These are phyloP conservation scores for Canavalia ensiformis DNA, from an alignment of 306 rosid genomes.

Conservation along the genomic window DNA sequence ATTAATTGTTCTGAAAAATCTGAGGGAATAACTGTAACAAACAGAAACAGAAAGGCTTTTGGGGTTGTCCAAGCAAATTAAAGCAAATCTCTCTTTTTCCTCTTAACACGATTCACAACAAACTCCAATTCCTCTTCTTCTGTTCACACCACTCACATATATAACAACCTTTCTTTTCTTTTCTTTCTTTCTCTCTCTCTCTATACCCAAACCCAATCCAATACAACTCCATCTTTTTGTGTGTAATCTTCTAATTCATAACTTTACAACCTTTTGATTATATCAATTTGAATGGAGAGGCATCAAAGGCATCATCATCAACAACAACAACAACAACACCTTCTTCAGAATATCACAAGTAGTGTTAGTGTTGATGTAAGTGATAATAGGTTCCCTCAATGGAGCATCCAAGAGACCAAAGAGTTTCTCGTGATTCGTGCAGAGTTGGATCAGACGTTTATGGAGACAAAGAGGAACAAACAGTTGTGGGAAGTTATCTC, in stretches of 20 bases:
- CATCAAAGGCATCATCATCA: conserved; percentile 40
- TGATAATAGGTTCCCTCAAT: conserved; percentile 81
- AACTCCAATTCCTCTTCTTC: conserved; percentile 1
- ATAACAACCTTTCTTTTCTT: conserved; percentile 47
- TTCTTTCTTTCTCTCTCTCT: conserved; percentile 41
- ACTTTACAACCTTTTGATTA: too few species aligned
- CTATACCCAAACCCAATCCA: too few species aligned
- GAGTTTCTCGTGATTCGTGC: conserved; percentile 78
- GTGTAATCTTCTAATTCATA: not conserved
- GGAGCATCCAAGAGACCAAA: conserved; percentile 88
- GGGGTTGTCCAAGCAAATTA: not conserved
- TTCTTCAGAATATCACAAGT: conserved; percentile 12
- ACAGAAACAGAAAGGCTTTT: not conserved
- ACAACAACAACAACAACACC: conserved; percentile 37
- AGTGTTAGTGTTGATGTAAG: conserved; percentile 58
- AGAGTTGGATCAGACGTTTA: conserved; percentile 80
- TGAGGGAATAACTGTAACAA: conserved; percentile 4
- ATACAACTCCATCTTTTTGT: conserved; percentile 24
- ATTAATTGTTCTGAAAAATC: not conserved
- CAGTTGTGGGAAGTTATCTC: conserved; percentile 81
- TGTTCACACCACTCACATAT: conserved; percentile 58
- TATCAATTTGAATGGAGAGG: conserved; percentile 42
- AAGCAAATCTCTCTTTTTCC: conserved; percentile 48
- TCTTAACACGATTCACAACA: conserved; percentile 62
- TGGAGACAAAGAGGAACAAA: conserved; percentile 93